A percentile compares a stretch with the other conserved stretches of the same genome.
Conservation (phyloP, 2,329 filamentous ascomycete genomes). For the Xylariaceae sp. region DNA sequence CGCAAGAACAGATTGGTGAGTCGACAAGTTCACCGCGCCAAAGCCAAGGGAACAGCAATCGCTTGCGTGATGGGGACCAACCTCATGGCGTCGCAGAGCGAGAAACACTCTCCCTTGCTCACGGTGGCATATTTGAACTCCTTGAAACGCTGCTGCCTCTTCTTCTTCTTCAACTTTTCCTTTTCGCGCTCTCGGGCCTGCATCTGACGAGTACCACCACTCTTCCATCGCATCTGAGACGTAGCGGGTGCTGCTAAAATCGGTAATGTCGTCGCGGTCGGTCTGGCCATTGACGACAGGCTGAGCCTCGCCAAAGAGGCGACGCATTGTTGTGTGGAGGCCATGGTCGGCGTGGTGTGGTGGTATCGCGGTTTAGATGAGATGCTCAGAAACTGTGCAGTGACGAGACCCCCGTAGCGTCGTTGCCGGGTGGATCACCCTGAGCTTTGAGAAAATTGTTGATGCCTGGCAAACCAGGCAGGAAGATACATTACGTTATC, state of each 20-base stretch:
- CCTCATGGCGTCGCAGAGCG: conserved; percentile 91
- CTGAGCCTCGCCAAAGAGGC: conserved; percentile 50
- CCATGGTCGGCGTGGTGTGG: conserved; percentile 37
- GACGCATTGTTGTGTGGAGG: conserved; percentile 48
- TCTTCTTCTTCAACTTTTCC: conserved; percentile 50
- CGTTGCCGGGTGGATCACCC: conserved; percentile 8
- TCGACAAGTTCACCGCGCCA: not conserved
- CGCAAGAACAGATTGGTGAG: not conserved
- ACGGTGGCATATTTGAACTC: conserved; percentile 60
- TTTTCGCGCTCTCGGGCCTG: conserved; percentile 46
- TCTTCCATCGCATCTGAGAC: conserved; percentile 41
- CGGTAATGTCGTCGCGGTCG: conserved; percentile 41
- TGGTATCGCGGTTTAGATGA: not conserved
- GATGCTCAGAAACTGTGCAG: not conserved
- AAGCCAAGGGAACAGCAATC: not conserved
- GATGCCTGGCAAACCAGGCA: conserved; percentile 18
- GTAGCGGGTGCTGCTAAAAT: conserved; percentile 45
- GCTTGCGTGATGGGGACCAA: conserved; percentile 35
- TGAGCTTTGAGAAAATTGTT: conserved; percentile 12
- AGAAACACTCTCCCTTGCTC: conserved; percentile 64
- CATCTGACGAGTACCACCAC: conserved; percentile 25
- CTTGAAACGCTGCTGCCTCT: conserved; percentile 58
- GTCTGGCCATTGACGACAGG: conserved; percentile 39
- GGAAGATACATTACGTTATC: not conserved
- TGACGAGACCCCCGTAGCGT: not conserved